A percentile compares a stretch with the other conserved stretches of the same genome.
phyloP scores from a whole-genome alignment of 106 monocot genomes.

The Acorus calamus region DNA sequence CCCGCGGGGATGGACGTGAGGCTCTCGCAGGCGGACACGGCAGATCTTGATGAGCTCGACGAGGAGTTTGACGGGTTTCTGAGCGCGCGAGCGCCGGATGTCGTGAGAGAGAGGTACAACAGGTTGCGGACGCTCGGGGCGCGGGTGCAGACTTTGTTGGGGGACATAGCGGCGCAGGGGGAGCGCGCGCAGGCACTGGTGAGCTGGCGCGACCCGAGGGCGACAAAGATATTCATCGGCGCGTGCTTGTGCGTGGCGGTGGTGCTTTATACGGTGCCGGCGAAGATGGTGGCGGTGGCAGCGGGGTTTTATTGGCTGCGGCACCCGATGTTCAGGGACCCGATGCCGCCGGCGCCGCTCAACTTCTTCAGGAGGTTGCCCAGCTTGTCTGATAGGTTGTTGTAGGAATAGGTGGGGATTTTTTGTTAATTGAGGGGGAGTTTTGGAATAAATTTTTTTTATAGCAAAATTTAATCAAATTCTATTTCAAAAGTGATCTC shows the following conservation, averaged over 20 bases:
- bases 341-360: conserved; percentile 70
- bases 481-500: too few relatives aligned
- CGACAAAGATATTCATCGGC: conserved; percentile 79
- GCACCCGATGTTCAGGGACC: conserved; percentile 96
- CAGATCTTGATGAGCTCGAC: conserved; percentile 72
- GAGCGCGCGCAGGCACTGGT: conserved; percentile 93
- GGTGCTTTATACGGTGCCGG: conserved; percentile 62
- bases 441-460: too few relatives aligned
- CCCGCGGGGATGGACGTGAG: conserved; percentile 72
- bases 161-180: conserved; percentile 94
- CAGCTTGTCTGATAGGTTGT: conserved; percentile 68
- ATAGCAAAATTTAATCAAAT: too few relatives aligned
- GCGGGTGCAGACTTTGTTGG: conserved; percentile 84
- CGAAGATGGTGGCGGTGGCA: conserved; percentile 95
- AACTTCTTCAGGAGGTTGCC: conserved; percentile 94
- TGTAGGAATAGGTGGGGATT: conserved; percentile 28
- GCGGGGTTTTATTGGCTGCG: conserved; percentile 80
- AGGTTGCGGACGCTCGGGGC: conserved; percentile 54
- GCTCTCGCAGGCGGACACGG: conserved; percentile 72
- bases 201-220: conserved; percentile 88
- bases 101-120: conserved; percentile 61
- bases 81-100: conserved; percentile 26
- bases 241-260: conserved; percentile 54
- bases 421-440: too few relatives aligned
- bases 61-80: conserved; percentile 85